These are phyloP conservation scores for Fusarium zealandicum DNA, from an alignment of 2,329 filamentous ascomycete species.

Conservation along the genomic window DNA sequence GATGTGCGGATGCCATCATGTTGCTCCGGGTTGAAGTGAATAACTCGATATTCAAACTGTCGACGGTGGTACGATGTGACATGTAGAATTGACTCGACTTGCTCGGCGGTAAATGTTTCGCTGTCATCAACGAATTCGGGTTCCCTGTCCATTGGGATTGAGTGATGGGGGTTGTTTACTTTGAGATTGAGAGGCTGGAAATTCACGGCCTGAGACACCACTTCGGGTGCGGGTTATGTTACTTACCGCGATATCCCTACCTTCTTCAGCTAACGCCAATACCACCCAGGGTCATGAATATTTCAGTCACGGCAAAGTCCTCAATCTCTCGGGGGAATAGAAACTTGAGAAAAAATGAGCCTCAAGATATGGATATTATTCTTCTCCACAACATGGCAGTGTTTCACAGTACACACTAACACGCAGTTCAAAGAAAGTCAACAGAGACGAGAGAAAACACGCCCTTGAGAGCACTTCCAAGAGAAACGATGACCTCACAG, in stretches of 20 bases:
- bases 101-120: background rate
- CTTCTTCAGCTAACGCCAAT: background rate
- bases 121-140: too few species aligned
- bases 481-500: constrained; percentile 34
- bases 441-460: too few species aligned
- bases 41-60: background rate
- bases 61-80: background rate
- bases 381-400: too few species aligned
- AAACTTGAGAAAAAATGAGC: too few species aligned
- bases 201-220: too few species aligned
- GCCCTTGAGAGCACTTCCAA: background rate
- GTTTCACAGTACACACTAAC: background rate
- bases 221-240: background rate
- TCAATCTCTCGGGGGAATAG: too few species aligned
- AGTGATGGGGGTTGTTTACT: too few species aligned
- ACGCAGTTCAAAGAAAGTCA: background rate
- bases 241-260: background rate
- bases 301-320: too few species aligned
- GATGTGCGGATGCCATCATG: background rate
- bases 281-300: background rate
- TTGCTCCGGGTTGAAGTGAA: background rate
- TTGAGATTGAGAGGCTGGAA: too few species aligned
- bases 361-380: too few species aligned
- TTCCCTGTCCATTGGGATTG: too few species aligned
- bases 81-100: background rate